A percentile compares a stretch with the other conserved stretches of the same genome.
Evolutionary conservation across 1,139 yeast genomes (phyloP).

Genomic region (Saccharomyces pastorianus): DNA sequence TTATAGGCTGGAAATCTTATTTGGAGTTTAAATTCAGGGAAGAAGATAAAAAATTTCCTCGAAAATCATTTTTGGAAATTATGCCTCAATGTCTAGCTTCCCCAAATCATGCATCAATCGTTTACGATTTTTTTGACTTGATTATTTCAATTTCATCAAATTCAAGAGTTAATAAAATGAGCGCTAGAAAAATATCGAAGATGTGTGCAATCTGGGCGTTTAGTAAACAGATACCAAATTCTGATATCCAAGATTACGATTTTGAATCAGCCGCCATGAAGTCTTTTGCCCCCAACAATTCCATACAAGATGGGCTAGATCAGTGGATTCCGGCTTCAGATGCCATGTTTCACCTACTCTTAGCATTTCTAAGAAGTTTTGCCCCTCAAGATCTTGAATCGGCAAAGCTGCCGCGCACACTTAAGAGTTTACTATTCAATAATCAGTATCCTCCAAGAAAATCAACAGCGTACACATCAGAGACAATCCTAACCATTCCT

Average conservation of each 20-base stretch:
- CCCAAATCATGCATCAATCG: constrained; percentile 83
- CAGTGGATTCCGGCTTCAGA: constrained; percentile 78
- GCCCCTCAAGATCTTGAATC: constrained; percentile 52
- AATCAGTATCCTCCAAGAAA: constrained; percentile 60
- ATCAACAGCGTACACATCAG: constrained; percentile 33
- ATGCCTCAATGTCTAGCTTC: constrained; percentile 81
- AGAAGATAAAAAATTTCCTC: constrained; percentile 55
- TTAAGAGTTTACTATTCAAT: constrained; percentile 54
- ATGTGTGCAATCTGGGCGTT: constrained; percentile 91
- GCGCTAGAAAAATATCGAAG: constrained; percentile 72
- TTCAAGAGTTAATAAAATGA: constrained; percentile 67
- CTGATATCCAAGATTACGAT: constrained; percentile 14
- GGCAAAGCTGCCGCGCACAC: constrained; percentile 50
- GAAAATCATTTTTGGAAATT: constrained; percentile 62
- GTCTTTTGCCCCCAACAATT: constrained; percentile 20
- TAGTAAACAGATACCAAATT: constrained; percentile 30
- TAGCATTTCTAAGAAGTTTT: constrained; percentile 75
- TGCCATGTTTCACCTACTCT: constrained; percentile 72
- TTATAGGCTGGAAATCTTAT: constrained; percentile 83
- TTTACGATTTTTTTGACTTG: constrained; percentile 77
- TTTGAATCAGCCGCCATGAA: constrained; percentile 13
- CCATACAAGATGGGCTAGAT: constrained; percentile 63
- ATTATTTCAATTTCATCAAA: constrained; percentile 76
- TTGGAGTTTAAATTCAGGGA: constrained; percentile 61
- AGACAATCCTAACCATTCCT: constrained; percentile 48